Evolutionary conservation across 2,329 filamentous ascomycete species (phyloP), one percentile per base, ranked within the genome.

Genomic region (Ceratocystis ficicola): DNA sequence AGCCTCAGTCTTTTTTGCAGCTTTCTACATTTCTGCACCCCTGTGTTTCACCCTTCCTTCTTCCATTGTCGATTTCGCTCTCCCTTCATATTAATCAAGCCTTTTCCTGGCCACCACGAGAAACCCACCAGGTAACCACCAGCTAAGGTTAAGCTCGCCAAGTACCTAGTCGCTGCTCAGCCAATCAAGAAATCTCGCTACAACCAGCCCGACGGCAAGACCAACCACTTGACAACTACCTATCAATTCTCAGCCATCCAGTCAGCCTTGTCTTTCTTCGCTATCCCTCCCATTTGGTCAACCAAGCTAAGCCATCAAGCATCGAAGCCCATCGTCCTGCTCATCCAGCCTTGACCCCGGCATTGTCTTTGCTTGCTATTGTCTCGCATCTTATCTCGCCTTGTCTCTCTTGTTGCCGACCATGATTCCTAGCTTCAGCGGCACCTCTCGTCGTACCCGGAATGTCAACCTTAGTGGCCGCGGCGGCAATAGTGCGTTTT

Each of bases 391-490:
- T 41, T 5, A 41, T 41, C 36, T 25, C 48, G 48, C 32, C 30
- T 41, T 32, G 44, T 12, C 41, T 62, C 2, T n/a, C 22, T 28
- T 20, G n/a, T 50, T 28, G 44, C 50, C 44, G 25, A 32, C 70
- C 73, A 96, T 96, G 93, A 95, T 94, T 77, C 86, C 88, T 68
- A 91, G 88, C 65, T 99, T 99, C 77, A 94, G 89, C 28, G 94
- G 94, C 71, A 89, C 78, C 76, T 89, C 90, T 71, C 86, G 90
- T 72, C 88, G 89, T 70, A 87, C 88, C 68, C 87, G 94, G 70
- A 92, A 96, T 74, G 90, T 97, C 73, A 96, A 97, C 76, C 86
- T 99, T 68, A 94, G 90, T 70, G 94, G 91, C 69, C 87, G 92
- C 84, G 15, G 48, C 70, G 79, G 80, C 63, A 95, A 96, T 72